These are phyloP conservation scores for Saturnispora besseyi DNA, from an alignment of 805 yeast genomes.

Conservation along the genomic window DNA sequence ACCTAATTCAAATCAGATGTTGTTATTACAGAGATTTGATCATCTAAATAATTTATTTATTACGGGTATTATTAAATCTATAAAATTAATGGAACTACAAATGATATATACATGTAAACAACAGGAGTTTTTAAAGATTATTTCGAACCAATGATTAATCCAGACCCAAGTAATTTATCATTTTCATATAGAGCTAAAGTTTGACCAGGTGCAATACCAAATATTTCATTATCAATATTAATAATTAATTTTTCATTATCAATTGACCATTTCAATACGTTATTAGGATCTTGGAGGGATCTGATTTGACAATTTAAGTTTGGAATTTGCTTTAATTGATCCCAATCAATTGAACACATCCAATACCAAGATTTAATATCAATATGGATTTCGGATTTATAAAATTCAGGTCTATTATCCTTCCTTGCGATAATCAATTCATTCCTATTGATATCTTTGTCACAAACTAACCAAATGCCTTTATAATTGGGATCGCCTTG, in stretches of 20 bases:
- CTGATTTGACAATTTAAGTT: slow-evolving; percentile 51
- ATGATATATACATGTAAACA: slow-evolving; percentile 16
- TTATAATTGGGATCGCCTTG: slow-evolving; percentile 69
- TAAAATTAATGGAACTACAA: slow-evolving; percentile 14
- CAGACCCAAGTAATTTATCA: slow-evolving; percentile 62
- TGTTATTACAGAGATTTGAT: background rate
- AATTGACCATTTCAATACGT: slow-evolving; percentile 14
- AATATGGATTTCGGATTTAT: slow-evolving; percentile 34
- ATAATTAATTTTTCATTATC: slow-evolving; percentile 23
- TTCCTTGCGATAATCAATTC: slow-evolving; percentile 77
- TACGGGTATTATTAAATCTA: slow-evolving; percentile 8
- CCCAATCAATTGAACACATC: slow-evolving; percentile 25
- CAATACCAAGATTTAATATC: slow-evolving; percentile 36
- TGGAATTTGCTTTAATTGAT: slow-evolving; percentile 6
- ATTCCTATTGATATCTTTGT: slow-evolving; percentile 53
- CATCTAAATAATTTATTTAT: background rate
- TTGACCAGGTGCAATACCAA: slow-evolving; percentile 91
- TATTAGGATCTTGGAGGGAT: slow-evolving; percentile 58
- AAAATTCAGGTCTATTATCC: slow-evolving; percentile 47
- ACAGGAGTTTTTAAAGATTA: slow-evolving; percentile 1
- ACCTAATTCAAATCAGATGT: background rate
- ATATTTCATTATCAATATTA: slow-evolving; percentile 34
- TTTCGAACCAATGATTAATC: slow-evolving; percentile 25
- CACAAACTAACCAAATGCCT: slow-evolving; percentile 85
- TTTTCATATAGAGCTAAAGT: slow-evolving; percentile 63